Evolutionary conservation across 768 basidiomycete species (phyloP).

Genomic region (Hygrocybe punicea): DNA sequence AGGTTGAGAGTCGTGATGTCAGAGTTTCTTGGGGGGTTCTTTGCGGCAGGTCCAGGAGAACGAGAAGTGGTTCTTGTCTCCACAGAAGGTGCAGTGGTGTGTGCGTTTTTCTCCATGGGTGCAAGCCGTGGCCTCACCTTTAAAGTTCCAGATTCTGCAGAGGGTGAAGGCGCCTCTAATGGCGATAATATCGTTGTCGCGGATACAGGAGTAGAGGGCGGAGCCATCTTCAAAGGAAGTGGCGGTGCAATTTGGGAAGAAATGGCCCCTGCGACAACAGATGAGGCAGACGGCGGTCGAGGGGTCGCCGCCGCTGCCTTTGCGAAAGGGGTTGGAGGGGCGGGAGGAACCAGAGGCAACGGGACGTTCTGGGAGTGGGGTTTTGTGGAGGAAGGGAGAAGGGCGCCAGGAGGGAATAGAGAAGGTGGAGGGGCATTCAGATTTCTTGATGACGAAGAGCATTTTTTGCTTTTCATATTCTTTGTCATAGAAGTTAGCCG

Average conservation of each 20-base stretch:
- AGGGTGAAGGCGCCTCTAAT: neutral
- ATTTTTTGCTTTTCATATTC: too few species aligned
- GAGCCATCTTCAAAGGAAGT: constrained; percentile 3
- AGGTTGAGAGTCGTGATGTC: too few species aligned
- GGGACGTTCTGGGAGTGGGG: neutral
- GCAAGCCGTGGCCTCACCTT: neutral
- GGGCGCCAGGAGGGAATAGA: too few species aligned
- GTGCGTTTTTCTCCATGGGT: too few species aligned
- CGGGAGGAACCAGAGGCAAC: too few species aligned
- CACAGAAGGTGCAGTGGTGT: too few species aligned
- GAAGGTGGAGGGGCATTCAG: too few species aligned
- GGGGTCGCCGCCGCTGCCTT: constrained; percentile 2
- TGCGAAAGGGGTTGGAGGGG: constrained; percentile 4
- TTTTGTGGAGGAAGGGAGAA: neutral
- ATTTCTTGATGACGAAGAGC: too few species aligned
- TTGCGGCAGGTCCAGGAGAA: too few species aligned
- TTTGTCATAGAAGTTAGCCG: too few species aligned
- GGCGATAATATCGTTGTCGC: neutral
- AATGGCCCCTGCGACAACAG: constrained; percentile 4
- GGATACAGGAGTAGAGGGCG: neutral
- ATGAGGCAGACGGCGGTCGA: constrained; percentile 10
- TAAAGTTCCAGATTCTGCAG: neutral
- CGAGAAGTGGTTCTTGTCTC: too few species aligned
- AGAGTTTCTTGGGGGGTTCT: too few species aligned
- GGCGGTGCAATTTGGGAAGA: neutral